These are phyloP conservation scores for Anacardium occidentale DNA, from an alignment of 345 rosid species.

Conservation along the genomic window DNA sequence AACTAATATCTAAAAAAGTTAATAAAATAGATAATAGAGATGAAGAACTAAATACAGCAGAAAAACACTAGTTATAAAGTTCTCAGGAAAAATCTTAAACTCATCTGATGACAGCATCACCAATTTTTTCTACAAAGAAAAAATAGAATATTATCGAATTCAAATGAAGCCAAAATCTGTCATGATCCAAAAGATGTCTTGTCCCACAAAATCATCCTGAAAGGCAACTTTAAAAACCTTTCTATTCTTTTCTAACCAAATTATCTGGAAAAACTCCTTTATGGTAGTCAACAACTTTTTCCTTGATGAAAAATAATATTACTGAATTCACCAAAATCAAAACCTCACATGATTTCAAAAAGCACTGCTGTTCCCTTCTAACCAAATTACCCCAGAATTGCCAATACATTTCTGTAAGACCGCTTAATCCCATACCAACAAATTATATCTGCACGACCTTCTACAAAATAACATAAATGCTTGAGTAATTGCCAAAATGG, in stretches of 20 bases:
- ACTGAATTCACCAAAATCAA: too few relatives aligned
- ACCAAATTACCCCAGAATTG: too few relatives aligned
- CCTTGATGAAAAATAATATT: too few relatives aligned
- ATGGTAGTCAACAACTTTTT: too few relatives aligned
- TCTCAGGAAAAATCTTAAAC: background rate
- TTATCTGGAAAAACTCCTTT: too few relatives aligned
- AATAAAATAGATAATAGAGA: background rate
- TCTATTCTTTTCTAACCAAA: background rate
- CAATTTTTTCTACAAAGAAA: too few relatives aligned
- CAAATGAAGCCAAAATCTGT: background rate
- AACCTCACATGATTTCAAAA: too few relatives aligned
- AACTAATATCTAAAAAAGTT: background rate
- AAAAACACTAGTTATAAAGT: background rate
- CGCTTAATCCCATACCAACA: background rate
- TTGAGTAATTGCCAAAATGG: background rate
- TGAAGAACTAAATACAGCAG: slow-evolving; percentile 6
- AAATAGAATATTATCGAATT: too few relatives aligned
- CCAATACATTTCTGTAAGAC: background rate
- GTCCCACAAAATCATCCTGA: background rate
- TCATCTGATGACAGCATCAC: background rate
- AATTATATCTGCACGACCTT: background rate
- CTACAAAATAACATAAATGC: background rate
- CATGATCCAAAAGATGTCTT: background rate
- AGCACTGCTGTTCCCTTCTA: too few relatives aligned
- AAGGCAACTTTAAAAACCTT: background rate